phyloP scores from a whole-genome alignment of 768 basidiomycete species.

The Mycena vulgaris region DNA sequence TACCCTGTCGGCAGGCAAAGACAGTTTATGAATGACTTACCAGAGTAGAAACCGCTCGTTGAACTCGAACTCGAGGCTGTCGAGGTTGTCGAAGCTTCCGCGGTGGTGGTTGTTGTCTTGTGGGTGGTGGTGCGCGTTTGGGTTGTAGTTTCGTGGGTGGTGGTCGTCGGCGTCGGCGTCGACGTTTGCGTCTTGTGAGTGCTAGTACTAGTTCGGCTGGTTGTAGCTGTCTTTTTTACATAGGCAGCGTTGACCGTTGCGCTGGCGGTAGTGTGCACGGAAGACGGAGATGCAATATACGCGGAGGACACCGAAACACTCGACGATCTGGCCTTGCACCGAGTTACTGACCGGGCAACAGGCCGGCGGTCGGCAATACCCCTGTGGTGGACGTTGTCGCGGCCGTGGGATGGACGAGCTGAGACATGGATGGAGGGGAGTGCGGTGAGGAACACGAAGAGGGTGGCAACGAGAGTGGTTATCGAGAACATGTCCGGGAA shows the following conservation, averaged over 20 bases:
- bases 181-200: too few relatives aligned
- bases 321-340: neutral
- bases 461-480: constrained; percentile 58
- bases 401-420: constrained; percentile 55
- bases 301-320: too few relatives aligned
- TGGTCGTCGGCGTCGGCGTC: too few relatives aligned
- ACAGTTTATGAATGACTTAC: neutral
- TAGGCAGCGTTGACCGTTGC: constrained; percentile 30
- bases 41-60: neutral
- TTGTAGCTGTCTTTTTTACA: neutral
- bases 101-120: constrained; percentile 36
- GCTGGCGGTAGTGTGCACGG: constrained; percentile 24
- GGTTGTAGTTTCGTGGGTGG: constrained; percentile 4
- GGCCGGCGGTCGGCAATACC: constrained; percentile 60
- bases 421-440: constrained; percentile 53
- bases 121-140: constrained; percentile 34
- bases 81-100: constrained; percentile 16
- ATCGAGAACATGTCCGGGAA: constrained; percentile 56
- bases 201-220: neutral
- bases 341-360: constrained; percentile 36
- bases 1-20: too few relatives aligned
- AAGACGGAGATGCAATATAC: constrained; percentile 25
- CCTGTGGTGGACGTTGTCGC: constrained; percentile 52
- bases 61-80: neutral
- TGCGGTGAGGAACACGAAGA: constrained; percentile 61